Conservation (phyloP, 2,329 filamentous ascomycete genomes). For the Botrytis pseudocinerea region DNA sequence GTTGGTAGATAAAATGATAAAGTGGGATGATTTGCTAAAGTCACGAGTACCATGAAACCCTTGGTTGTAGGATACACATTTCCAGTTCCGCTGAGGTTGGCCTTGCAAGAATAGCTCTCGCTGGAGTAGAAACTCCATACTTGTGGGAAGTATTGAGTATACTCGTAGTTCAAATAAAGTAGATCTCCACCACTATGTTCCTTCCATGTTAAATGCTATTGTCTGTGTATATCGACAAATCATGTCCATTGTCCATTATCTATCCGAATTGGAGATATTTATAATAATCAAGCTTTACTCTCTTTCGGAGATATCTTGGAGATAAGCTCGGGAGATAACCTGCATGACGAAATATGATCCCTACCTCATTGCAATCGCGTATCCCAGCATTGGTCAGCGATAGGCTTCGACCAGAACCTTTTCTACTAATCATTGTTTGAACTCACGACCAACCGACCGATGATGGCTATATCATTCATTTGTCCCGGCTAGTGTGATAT, state of each 20-base stretch:
- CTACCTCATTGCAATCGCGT: background rate
- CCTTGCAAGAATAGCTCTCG: background rate
- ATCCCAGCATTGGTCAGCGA: slow-evolving; percentile 21
- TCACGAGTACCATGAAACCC: background rate
- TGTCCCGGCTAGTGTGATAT: background rate
- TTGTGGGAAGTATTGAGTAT: background rate
- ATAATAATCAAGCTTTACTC: too few species aligned
- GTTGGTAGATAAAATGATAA: background rate
- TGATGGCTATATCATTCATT: background rate
- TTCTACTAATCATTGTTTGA: background rate
- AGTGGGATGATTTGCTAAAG: background rate
- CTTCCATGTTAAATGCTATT: background rate
- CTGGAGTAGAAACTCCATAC: background rate
- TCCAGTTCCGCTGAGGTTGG: background rate
- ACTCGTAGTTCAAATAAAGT: background rate
- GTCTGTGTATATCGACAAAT: background rate
- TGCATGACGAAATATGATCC: slow-evolving; percentile 18
- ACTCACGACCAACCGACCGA: background rate
- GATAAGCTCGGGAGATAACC: slow-evolving; percentile 13
- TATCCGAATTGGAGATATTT: background rate
- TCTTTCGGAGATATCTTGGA: slow-evolving; percentile 18
- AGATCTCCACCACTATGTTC: background rate
- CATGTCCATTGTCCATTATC: background rate
- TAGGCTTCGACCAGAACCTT: background rate
- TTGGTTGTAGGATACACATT: background rate